A percentile compares a stretch with the other conserved stretches of the same genome.
phyloP scores from a whole-genome alignment of 768 basidiomycete species.

The Cystobasidiopsis lactophilus region DNA sequence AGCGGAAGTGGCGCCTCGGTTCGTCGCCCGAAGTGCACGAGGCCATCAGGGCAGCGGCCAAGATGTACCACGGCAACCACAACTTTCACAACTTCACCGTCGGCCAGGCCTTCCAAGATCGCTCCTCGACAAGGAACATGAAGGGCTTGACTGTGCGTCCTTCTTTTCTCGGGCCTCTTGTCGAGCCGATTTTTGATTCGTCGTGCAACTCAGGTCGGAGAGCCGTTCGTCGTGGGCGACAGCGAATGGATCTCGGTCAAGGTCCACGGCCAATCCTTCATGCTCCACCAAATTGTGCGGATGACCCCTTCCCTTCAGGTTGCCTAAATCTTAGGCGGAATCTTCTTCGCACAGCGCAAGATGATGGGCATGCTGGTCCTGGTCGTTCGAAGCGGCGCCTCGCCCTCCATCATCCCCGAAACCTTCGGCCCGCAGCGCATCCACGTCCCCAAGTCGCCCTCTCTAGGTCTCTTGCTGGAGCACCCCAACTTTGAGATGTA shows the following conservation, averaged over 20 bases:
- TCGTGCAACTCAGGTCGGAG: constrained; percentile 38
- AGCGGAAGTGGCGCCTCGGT: constrained; percentile 33
- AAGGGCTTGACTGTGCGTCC: constrained; percentile 49
- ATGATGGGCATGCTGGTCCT: constrained; percentile 83
- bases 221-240: constrained; percentile 70
- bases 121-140: constrained; percentile 67
- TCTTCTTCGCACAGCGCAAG: constrained; percentile 45
- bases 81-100: constrained; percentile 98
- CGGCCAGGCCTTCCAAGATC: constrained; percentile 59
- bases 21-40: constrained; percentile 31
- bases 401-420: constrained; percentile 43
- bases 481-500: constrained; percentile 29
- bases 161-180: not conserved
- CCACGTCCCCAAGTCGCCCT: constrained; percentile 84
- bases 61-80: constrained; percentile 63
- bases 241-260: constrained; percentile 88
- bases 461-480: constrained; percentile 77
- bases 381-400: constrained; percentile 49
- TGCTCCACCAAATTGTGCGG: constrained; percentile 87
- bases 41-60: constrained; percentile 35
- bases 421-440: constrained; percentile 55
- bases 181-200: not conserved
- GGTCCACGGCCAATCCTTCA: constrained; percentile 94
- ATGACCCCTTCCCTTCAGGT: constrained; percentile 2
- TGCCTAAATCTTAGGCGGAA: not conserved